A percentile compares a stretch with the other conserved stretches of the same genome.
These are phyloP conservation scores for Arthrobotrys pseudoclavata DNA, from an alignment of 2,329 filamentous ascomycete genomes.

Conservation along the genomic window DNA sequence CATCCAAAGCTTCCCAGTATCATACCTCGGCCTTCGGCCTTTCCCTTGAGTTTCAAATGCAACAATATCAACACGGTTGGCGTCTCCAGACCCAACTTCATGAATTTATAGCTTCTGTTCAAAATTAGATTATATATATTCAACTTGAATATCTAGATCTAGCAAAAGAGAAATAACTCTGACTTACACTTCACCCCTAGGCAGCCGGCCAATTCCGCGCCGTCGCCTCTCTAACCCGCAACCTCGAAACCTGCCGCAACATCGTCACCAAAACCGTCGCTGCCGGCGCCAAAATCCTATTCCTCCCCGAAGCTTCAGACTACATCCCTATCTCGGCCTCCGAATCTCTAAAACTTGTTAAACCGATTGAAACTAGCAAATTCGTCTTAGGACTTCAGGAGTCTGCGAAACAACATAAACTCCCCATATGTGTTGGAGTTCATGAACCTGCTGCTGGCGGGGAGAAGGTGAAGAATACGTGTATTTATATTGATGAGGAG, in stretches of 20 bases:
- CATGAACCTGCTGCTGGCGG: constrained; percentile 78
- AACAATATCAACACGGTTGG: constrained; percentile 27
- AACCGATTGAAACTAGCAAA: constrained; percentile 74
- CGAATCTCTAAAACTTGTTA: constrained; percentile 79
- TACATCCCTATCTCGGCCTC: constrained; percentile 81
- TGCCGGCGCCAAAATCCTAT: constrained; percentile 86
- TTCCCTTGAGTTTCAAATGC: constrained; percentile 12
- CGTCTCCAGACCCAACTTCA: too few species aligned
- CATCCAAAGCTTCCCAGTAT: neutral
- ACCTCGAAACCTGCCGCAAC: constrained; percentile 81
- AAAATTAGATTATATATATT: too few species aligned
- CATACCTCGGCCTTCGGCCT: too few species aligned
- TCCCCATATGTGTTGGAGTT: constrained; percentile 88
- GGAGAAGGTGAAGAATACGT: constrained; percentile 74
- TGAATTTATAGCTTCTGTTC: too few species aligned
- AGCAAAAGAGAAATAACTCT: too few species aligned
- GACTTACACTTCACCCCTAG: constrained; percentile 11
- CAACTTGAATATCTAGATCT: neutral
- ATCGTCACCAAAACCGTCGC: constrained; percentile 80
- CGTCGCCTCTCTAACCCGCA: constrained; percentile 81
- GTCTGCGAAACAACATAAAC: constrained; percentile 74
- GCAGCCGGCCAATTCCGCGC: constrained; percentile 83
- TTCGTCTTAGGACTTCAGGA: constrained; percentile 83
- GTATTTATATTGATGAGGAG: constrained; percentile 76
- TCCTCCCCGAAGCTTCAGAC: constrained; percentile 91